Evolutionary conservation across 2,329 filamentous ascomycete species (phyloP).

Genomic region (Fusarium coicis): DNA sequence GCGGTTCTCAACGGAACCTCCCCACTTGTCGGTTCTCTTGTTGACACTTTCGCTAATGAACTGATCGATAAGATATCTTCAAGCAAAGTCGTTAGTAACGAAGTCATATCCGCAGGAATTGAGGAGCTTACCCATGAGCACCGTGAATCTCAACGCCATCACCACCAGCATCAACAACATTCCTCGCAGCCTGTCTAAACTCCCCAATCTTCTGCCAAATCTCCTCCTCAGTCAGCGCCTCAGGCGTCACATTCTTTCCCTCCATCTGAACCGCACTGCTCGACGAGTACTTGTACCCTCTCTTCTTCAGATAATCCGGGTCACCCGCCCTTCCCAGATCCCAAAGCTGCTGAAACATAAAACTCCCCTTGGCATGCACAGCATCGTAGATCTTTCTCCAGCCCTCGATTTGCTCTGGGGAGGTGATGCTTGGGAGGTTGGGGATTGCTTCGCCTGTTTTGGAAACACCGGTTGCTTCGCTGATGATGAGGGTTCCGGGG

Average conservation of each 20-base stretch:
- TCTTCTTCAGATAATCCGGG: conserved; percentile 29
- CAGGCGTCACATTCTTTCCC: conserved; percentile 23
- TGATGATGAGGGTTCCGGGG: conserved; percentile 57
- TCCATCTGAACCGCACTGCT: conserved; percentile 40
- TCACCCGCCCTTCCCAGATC: conserved; percentile 63
- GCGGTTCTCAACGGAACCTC: conserved; percentile 59
- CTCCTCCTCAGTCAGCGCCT: conserved; percentile 67
- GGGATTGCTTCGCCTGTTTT: conserved; percentile 37
- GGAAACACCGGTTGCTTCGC: conserved; percentile 58
- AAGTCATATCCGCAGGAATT: no score
- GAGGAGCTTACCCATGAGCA: conserved; percentile 61
- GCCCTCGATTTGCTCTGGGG: conserved; percentile 63
- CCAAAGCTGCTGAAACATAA: conserved; percentile 74
- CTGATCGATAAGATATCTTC: conserved; percentile 66
- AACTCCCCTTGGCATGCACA: conserved; percentile 70
- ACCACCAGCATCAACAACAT: conserved; percentile 71
- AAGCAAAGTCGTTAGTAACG: no score
- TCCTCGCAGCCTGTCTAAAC: conserved; percentile 65
- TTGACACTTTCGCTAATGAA: conserved; percentile 67
- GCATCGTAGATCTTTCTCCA: conserved; percentile 71
- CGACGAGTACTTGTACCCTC: conserved; percentile 44
- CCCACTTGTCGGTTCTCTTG: conserved; percentile 56
- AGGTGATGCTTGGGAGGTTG: conserved; percentile 68
- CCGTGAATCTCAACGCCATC: conserved; percentile 74
- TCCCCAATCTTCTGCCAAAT: conserved; percentile 72